Conservation (phyloP, 257 asterid genomes). For the Eustoma russellianum region DNA sequence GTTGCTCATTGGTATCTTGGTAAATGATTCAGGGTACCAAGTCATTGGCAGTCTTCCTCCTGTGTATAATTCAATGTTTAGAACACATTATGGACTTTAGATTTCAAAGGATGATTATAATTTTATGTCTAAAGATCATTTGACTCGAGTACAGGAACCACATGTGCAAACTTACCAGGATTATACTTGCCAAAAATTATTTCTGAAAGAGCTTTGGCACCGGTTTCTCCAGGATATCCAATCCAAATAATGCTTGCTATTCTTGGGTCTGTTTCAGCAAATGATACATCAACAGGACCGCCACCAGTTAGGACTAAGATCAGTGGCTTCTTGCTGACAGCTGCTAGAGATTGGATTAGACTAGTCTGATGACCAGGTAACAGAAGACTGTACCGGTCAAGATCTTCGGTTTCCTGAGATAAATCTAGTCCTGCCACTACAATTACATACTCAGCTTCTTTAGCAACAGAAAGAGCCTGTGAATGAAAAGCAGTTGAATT, state of each 20-base stretch:
- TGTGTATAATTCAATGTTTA: slow-evolving; percentile 9
- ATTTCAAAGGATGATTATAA: too few relatives aligned
- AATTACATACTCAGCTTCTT: slow-evolving; percentile 54
- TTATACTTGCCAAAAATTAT: slow-evolving; percentile 70
- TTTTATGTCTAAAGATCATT: background rate
- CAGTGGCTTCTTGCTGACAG: slow-evolving; percentile 52
- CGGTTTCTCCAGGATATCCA: slow-evolving; percentile 96
- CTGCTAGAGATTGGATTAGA: slow-evolving; percentile 51
- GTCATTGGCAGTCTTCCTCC: slow-evolving; percentile 82
- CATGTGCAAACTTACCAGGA: slow-evolving; percentile 48
- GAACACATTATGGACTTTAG: too few relatives aligned
- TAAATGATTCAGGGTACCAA: slow-evolving; percentile 92
- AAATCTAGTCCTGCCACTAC: slow-evolving; percentile 79
- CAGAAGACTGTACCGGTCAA: slow-evolving; percentile 80
- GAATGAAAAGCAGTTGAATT: slow-evolving; percentile 44
- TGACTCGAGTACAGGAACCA: background rate
- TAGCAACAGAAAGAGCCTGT: slow-evolving; percentile 44
- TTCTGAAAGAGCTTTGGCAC: slow-evolving; percentile 73
- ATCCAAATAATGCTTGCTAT: slow-evolving; percentile 84
- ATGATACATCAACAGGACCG: slow-evolving; percentile 81
- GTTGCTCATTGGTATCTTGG: slow-evolving; percentile 64
- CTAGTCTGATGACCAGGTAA: slow-evolving; percentile 76
- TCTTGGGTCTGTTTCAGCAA: slow-evolving; percentile 46
- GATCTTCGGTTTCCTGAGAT: slow-evolving; percentile 82
- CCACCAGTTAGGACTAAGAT: slow-evolving; percentile 82